Evolutionary conservation across 139 green algal species (phyloP).

Genomic region (Eudorina sp.): DNA sequence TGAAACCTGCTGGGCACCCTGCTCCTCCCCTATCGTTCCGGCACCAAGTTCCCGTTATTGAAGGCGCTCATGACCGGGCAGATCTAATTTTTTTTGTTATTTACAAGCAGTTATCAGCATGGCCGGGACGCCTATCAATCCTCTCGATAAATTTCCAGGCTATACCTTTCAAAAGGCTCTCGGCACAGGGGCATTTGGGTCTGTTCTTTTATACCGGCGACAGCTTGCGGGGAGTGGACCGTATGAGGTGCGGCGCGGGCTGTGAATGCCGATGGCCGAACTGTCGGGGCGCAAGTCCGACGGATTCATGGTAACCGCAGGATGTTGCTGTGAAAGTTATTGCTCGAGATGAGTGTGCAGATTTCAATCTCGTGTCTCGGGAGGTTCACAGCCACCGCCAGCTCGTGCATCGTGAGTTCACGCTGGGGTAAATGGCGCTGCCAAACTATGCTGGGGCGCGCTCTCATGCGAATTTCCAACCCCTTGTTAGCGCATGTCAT

Average conservation of each 20-base stretch:
- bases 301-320: not conserved
- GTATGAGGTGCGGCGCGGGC: not conserved
- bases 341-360: conserved; percentile 16
- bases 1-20: too few species aligned
- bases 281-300: not conserved
- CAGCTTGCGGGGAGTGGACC: not conserved
- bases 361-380: conserved; percentile 40
- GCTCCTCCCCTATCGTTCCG: too few species aligned
- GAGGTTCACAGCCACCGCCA: conserved; percentile 44
- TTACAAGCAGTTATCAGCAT: too few species aligned
- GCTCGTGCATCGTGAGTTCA: conserved; percentile 34
- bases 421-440: too few species aligned
- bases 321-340: conserved; percentile 45
- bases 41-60: too few species aligned
- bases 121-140: not conserved
- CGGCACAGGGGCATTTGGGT: conserved; percentile 39
- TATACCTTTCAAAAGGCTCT: conserved; percentile 18
- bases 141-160: not conserved
- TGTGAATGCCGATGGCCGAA: not conserved
- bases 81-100: too few species aligned
- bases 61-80: too few species aligned
- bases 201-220: conserved; percentile 25
- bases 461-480: not conserved
- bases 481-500: conserved; percentile 85
- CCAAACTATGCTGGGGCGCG: not conserved